Percentiles rank a stretch among this genome's conserved stretches.
These are phyloP conservation scores for Neofusicoccum ribis DNA, from an alignment of 2,329 filamentous ascomycete genomes.

Conservation along the genomic window DNA sequence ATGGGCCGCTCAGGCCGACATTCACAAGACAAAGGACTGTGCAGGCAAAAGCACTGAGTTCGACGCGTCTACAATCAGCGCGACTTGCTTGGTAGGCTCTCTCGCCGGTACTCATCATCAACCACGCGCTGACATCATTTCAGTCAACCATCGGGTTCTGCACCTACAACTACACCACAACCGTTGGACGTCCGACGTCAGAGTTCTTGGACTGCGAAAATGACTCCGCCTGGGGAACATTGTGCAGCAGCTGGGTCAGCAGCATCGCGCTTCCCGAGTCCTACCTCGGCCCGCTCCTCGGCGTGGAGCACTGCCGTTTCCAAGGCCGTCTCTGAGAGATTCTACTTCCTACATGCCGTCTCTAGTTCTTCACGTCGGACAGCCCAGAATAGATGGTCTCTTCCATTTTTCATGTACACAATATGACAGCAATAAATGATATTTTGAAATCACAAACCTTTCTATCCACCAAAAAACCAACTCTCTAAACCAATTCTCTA, in stretches of 20 bases:
- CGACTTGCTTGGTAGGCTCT: neutral
- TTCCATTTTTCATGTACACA: no score
- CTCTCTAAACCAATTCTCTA: no score
- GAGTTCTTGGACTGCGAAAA: neutral
- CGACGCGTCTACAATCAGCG: neutral
- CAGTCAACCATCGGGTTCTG: slow-evolving; percentile 3
- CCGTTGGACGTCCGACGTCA: neutral
- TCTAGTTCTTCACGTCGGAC: no score
- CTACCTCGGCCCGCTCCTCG: neutral
- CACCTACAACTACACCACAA: neutral
- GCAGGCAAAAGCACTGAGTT: neutral
- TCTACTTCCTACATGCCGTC: no score
- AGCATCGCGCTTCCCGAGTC: neutral
- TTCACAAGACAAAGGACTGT: slow-evolving; percentile 1
- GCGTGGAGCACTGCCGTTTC: neutral
- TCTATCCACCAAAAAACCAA: no score
- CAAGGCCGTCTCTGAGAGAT: neutral
- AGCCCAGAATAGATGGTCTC: no score
- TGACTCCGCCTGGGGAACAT: neutral
- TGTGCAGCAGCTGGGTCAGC: neutral
- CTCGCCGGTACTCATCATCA: neutral
- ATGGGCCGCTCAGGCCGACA: slow-evolving; percentile 1
- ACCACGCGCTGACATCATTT: neutral
- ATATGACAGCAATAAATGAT: no score
- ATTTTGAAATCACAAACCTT: no score